These are phyloP conservation scores for Carex scoparia DNA, from an alignment of 176 grass and related monocot genomes.

Conservation along the genomic window DNA sequence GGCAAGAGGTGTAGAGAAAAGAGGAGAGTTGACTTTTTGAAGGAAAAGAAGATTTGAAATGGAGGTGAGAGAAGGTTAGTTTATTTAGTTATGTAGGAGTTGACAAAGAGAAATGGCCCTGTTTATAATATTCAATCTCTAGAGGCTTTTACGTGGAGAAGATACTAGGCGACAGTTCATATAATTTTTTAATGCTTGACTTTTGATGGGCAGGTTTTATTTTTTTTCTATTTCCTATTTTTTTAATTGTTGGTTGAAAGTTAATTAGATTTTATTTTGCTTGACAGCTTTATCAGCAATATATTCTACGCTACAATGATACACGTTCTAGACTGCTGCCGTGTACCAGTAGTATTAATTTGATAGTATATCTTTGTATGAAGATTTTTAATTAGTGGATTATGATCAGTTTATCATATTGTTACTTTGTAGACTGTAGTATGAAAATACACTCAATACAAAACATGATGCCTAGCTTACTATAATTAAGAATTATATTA, in stretches of 20 bases:
- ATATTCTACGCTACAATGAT: neutral
- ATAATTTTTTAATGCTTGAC: constrained; percentile 21
- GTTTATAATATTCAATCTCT: constrained; percentile 11
- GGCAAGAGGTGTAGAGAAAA: neutral
- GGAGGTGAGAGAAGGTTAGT: constrained; percentile 13
- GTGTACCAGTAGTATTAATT: neutral
- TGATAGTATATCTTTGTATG: neutral
- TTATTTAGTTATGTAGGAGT: constrained; percentile 24
- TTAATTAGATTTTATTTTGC: neutral
- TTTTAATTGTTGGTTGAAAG: constrained; percentile 1
- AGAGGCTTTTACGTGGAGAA: constrained; percentile 23
- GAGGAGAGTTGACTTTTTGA: constrained; percentile 19
- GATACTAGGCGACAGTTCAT: constrained; percentile 9
- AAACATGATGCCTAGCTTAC: neutral
- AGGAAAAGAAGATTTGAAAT: neutral
- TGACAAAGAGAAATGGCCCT: constrained; percentile 11
- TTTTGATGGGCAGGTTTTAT: neutral
- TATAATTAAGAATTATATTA: neutral
- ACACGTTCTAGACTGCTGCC: neutral
- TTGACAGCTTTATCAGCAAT: constrained; percentile 12
- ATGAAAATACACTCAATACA: neutral
- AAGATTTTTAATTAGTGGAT: neutral
- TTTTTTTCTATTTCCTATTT: neutral
- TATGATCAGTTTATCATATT: neutral
- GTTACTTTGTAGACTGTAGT: neutral